Percentiles rank a stretch among this genome's conserved stretches.
These are phyloP conservation scores for Roridomyces roridus DNA, from an alignment of 768 basidiomycete species.

Conservation along the genomic window DNA sequence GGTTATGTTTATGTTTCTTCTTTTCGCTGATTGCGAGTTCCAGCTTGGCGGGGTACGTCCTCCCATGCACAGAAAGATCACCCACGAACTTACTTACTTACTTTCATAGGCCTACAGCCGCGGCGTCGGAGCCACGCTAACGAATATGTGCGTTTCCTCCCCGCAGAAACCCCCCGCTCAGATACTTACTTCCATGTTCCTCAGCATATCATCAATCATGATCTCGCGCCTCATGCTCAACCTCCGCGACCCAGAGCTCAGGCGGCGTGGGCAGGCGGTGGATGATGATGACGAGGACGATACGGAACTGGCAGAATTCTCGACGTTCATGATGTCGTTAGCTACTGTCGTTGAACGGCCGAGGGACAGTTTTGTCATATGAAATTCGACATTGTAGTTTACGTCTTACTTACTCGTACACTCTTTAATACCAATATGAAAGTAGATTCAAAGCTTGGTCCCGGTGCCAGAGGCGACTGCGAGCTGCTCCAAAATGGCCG, in stretches of 20 bases:
- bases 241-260: conserved; percentile 18
- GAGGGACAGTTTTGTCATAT: too few species aligned
- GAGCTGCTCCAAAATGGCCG: conserved; percentile 35
- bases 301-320: neutral
- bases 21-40: neutral
- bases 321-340: too few species aligned
- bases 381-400: too few species aligned
- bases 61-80: neutral
- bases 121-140: conserved; percentile 10
- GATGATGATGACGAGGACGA: neutral
- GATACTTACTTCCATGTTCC: neutral
- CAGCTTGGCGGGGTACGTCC: conserved; percentile 14
- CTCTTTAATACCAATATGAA: too few species aligned
- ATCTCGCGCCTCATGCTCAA: conserved; percentile 23
- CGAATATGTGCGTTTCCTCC: conserved; percentile 12
- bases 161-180: too few species aligned
- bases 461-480: conserved; percentile 16
- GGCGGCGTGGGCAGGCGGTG: neutral
- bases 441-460: too few species aligned
- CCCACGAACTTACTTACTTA: neutral
- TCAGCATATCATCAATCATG: conserved; percentile 22
- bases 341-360: too few species aligned
- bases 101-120: conserved; percentile 11
- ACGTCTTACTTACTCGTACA: too few species aligned
- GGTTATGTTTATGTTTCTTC: too few species aligned